Conservation (phyloP, 1,139 yeast species). For the Yamadazyma conglobata region DNA sequence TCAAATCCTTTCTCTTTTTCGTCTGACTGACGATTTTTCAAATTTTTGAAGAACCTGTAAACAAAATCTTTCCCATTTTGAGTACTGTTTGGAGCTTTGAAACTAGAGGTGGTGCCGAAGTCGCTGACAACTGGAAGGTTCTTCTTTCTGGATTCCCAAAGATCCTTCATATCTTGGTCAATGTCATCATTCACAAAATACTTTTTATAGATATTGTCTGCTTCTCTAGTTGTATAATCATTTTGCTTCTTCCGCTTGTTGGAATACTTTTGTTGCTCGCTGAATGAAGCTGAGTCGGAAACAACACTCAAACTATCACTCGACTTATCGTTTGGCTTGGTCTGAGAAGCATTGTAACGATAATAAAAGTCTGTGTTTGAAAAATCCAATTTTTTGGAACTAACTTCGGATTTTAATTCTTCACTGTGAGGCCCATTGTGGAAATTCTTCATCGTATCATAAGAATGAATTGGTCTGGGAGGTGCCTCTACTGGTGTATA, state of each 20-base stretch:
- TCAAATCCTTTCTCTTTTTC: slow-evolving; percentile 27
- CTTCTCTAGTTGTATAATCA: slow-evolving; percentile 50
- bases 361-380: slow-evolving; percentile 14
- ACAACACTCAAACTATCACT: slow-evolving; percentile 2
- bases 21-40: background rate
- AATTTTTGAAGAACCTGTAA: background rate
- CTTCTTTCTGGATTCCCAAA: slow-evolving; percentile 46
- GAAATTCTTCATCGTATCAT: background rate
- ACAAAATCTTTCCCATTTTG: no score
- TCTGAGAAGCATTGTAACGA: slow-evolving; percentile 15
- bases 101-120: no score
- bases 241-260: slow-evolving; percentile 22
- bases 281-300: slow-evolving; percentile 18
- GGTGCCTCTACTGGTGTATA: slow-evolving; percentile 25
- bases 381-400: background rate
- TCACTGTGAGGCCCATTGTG: background rate
- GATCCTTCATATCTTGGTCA: slow-evolving; percentile 49
- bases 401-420: background rate
- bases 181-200: slow-evolving; percentile 37
- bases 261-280: slow-evolving; percentile 20
- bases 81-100: no score
- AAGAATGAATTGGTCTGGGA: slow-evolving; percentile 6
- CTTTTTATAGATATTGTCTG: slow-evolving; percentile 42
- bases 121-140: background rate
- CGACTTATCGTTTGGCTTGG: slow-evolving; percentile 3